Conservation (phyloP, 805 yeast species). For the Candida saitoana region DNA sequence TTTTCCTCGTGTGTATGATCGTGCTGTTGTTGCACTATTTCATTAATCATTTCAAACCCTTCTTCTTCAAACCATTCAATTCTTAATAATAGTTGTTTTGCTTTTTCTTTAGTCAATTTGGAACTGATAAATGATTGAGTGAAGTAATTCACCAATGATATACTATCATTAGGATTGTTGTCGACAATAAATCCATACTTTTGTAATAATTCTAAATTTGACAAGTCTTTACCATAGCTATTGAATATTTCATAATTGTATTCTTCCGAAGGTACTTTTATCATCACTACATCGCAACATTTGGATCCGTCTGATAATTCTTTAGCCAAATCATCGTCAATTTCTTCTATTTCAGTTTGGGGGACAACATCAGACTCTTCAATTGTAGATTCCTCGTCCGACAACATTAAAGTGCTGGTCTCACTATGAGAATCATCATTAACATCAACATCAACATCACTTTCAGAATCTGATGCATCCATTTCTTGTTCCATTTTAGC, state of each 20-base stretch:
- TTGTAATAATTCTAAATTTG: conserved; percentile 62
- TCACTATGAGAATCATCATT: conserved; percentile 20
- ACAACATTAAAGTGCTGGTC: conserved; percentile 18
- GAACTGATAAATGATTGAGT: conserved; percentile 12
- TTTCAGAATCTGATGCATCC: too few relatives aligned
- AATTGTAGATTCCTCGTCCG: conserved; percentile 17
- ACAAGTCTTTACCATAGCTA: conserved; percentile 69
- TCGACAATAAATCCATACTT: conserved; percentile 75
- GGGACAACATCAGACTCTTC: conserved; percentile 18
- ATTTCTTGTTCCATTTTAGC: conserved; percentile 21
- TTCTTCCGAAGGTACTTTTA: conserved; percentile 39
- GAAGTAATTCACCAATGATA: conserved; percentile 51
- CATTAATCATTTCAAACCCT: conserved; percentile 39
- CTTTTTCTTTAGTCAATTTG: conserved; percentile 21
- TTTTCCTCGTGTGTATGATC: conserved; percentile 9
- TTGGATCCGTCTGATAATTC: conserved; percentile 35
- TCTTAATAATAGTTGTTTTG: conserved; percentile 30
- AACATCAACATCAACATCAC: too few relatives aligned
- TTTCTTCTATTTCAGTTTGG: not conserved
- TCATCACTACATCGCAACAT: conserved; percentile 68
- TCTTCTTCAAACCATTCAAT: conserved; percentile 48
- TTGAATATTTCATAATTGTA: conserved; percentile 62
- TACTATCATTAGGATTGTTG: conserved; percentile 47
- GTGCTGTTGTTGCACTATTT: conserved; percentile 12
- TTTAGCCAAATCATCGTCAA: conserved; percentile 25